These are phyloP conservation scores for Pterulicium gracile DNA, from an alignment of 1,284 basidiomycete species.

Conservation along the genomic window DNA sequence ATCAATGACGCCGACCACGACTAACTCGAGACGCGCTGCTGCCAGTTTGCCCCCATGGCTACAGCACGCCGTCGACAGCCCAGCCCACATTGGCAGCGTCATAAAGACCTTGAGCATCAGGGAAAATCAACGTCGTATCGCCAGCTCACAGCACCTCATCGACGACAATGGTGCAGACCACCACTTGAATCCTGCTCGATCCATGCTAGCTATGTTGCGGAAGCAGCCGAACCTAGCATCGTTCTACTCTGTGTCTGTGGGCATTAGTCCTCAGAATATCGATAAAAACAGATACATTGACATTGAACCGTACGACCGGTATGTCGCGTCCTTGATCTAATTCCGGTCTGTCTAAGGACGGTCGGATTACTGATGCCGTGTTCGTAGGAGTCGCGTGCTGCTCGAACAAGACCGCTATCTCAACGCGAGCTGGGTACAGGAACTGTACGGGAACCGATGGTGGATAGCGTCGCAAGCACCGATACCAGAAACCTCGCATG, in stretches of 20 bases:
- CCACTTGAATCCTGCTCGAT: not conserved
- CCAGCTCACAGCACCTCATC: not conserved
- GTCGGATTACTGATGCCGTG: too few relatives aligned
- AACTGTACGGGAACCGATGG: slow-evolving; percentile 59
- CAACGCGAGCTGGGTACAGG: slow-evolving; percentile 78
- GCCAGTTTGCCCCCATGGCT: not conserved
- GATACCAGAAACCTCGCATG: slow-evolving; percentile 52
- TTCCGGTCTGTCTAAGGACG: not conserved
- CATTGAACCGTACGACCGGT: slow-evolving; percentile 62
- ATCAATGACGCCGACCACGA: not conserved
- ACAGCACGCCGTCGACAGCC: not conserved
- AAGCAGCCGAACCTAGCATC: slow-evolving; percentile 18
- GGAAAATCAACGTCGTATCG: not conserved
- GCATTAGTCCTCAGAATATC: slow-evolving; percentile 31
- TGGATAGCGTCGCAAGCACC: slow-evolving; percentile 84
- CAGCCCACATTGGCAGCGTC: not conserved
- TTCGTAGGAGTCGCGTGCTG: slow-evolving; percentile 25
- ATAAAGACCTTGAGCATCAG: not conserved
- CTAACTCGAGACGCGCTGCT: not conserved
- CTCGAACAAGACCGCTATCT: slow-evolving; percentile 44
- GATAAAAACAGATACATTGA: slow-evolving; percentile 60
- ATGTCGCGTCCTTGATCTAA: not conserved
- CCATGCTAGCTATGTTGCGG: not conserved
- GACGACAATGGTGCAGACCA: not conserved
- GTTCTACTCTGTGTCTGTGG: slow-evolving; percentile 46